These are phyloP conservation scores for Aquilaria malaccensis DNA, from an alignment of 345 rosid species.

Conservation along the genomic window DNA sequence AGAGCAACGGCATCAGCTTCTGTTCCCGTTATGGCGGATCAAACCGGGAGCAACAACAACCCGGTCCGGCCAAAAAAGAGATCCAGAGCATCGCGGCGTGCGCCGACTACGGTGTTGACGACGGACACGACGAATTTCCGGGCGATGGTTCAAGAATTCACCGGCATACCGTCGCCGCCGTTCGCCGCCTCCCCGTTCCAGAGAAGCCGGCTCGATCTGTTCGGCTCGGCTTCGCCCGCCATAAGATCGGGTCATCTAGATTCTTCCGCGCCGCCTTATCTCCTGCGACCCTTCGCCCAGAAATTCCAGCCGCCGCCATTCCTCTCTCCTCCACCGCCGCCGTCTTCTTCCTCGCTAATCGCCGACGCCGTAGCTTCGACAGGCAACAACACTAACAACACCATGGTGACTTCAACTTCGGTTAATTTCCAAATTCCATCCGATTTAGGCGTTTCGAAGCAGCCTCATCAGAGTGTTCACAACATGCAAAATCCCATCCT, in stretches of 20 bases:
- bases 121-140: slow-evolving; percentile 91
- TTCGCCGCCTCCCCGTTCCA: slow-evolving; percentile 53
- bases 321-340: slow-evolving; percentile 20
- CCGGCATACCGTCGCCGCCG: slow-evolving; percentile 93
- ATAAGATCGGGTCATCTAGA: slow-evolving; percentile 31
- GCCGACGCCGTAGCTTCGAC: slow-evolving; percentile 29
- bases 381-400: slow-evolving; percentile 10
- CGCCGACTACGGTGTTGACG: slow-evolving; percentile 85
- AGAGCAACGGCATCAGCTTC: slow-evolving; percentile 10
- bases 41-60: slow-evolving; percentile 20
- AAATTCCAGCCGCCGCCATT: slow-evolving; percentile 34
- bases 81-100: slow-evolving; percentile 84
- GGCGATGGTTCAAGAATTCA: slow-evolving; percentile 98
- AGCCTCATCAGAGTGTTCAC: slow-evolving; percentile 26
- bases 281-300: slow-evolving; percentile 46
- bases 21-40: slow-evolving; percentile 18
- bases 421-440: slow-evolving; percentile 25
- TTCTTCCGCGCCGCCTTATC: slow-evolving; percentile 35
- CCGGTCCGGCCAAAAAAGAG: slow-evolving; percentile 76
- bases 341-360: slow-evolving; percentile 19
- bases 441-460: slow-evolving; percentile 22
- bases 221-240: slow-evolving; percentile 38
- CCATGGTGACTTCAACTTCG: slow-evolving; percentile 17
- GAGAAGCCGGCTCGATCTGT: slow-evolving; percentile 60
- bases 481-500: slow-evolving; percentile 48